These are phyloP conservation scores for Nemania sp. DNA, from an alignment of 2,329 filamentous ascomycete genomes.

Conservation along the genomic window DNA sequence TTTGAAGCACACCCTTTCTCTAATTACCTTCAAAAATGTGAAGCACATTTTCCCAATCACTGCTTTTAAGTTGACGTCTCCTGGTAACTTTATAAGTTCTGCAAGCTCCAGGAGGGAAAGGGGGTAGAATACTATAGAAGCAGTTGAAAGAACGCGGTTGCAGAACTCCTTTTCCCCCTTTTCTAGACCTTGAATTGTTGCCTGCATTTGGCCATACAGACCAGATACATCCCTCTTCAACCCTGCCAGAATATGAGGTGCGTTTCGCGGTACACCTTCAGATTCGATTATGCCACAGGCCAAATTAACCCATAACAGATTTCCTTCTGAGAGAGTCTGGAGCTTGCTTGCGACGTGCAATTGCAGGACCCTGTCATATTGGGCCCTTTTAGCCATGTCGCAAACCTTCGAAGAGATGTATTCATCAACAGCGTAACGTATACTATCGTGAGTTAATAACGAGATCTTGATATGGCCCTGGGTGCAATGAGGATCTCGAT, in stretches of 20 bases:
- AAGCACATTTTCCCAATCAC: conserved; percentile 8
- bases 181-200: neutral
- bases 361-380: neutral
- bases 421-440: neutral
- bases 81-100: neutral
- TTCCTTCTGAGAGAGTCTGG: neutral
- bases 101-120: neutral
- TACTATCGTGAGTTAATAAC: neutral
- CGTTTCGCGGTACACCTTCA: neutral
- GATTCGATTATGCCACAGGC: conserved; percentile 4
- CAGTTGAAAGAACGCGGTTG: conserved; percentile 2
- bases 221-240: neutral
- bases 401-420: neutral
- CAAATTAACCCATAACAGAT: neutral
- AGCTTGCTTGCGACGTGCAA: neutral
- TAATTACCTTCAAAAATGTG: neutral
- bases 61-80: neutral
- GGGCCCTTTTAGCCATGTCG: neutral
- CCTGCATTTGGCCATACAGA: neutral
- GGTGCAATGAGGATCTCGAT: neutral
- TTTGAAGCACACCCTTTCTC: neutral
- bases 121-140: neutral
- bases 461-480: too few species aligned
- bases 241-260: neutral
- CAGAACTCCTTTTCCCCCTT: neutral